A percentile compares a stretch with the other conserved stretches of the same genome.
These are phyloP conservation scores for Aspergillus campestris DNA, from an alignment of 495 filamentous ascomycete species.

Conservation along the genomic window DNA sequence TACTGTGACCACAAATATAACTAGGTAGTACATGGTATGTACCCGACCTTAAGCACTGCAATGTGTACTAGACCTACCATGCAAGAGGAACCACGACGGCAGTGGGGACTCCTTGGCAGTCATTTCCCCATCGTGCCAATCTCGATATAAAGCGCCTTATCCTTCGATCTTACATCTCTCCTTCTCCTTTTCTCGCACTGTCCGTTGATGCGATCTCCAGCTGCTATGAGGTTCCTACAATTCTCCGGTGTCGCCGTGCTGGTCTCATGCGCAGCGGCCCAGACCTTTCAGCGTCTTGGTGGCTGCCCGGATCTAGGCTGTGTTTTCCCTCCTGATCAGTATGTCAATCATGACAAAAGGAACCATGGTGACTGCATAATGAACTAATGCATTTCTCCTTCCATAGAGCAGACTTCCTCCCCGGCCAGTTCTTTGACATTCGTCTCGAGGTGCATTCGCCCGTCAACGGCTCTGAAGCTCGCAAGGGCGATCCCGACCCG, in stretches of 20 bases:
- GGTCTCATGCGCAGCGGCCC: constrained; percentile 29
- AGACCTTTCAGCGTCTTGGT: constrained; percentile 63
- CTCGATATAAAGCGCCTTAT: neutral
- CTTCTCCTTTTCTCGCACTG: neutral
- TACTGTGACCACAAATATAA: too few relatives aligned
- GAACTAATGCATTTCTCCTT: neutral
- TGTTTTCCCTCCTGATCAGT: constrained; percentile 67
- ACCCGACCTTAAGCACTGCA: too few relatives aligned
- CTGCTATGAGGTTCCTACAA: constrained; percentile 18
- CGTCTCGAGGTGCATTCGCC: constrained; percentile 70
- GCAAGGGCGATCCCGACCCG: constrained; percentile 51
- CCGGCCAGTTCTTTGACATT: constrained; percentile 68
- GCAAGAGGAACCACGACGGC: too few relatives aligned
- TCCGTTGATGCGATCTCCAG: neutral
- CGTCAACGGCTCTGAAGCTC: constrained; percentile 64
- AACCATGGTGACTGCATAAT: too few relatives aligned
- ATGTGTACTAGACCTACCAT: too few relatives aligned
- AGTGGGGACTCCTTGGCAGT: too few relatives aligned
- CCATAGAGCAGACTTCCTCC: constrained; percentile 53
- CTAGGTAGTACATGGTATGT: too few relatives aligned
- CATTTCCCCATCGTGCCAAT: too few relatives aligned
- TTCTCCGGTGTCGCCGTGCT: constrained; percentile 15
- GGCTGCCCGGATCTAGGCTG: constrained; percentile 66
- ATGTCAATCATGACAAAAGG: constrained; percentile 9
- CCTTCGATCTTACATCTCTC: constrained; percentile 3